A percentile compares a stretch with the other conserved stretches of the same genome.
These are phyloP conservation scores for Mycena chlorophos DNA, from an alignment of 768 basidiomycete species.

Conservation along the genomic window DNA sequence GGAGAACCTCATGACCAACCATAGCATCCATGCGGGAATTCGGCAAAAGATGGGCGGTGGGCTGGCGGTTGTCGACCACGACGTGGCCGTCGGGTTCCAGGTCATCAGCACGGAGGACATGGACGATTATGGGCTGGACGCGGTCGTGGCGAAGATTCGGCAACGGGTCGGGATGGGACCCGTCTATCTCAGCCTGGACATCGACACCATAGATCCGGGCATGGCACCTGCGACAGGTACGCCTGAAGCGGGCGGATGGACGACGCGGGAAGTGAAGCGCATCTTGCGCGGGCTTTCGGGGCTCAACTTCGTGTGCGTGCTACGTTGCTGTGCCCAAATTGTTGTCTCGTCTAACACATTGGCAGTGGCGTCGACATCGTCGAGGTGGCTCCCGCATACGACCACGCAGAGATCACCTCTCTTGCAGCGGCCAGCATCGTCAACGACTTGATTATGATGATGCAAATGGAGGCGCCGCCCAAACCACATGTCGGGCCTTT, in stretches of 20 bases:
- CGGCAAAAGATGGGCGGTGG: constrained; percentile 56
- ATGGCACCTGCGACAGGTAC: constrained; percentile 50
- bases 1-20: constrained; percentile 56
- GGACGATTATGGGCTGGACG: constrained; percentile 57
- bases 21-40: constrained; percentile 70
- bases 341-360: background rate
- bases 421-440: constrained; percentile 44
- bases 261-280: constrained; percentile 61
- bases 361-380: constrained; percentile 51
- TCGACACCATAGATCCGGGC: constrained; percentile 67
- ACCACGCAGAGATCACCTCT: constrained; percentile 46
- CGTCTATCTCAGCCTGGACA: constrained; percentile 64
- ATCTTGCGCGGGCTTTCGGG: constrained; percentile 62
- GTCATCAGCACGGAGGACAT: constrained; percentile 62
- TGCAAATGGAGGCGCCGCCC: constrained; percentile 30
- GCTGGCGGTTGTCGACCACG: constrained; percentile 49
- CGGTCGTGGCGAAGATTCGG: constrained; percentile 58
- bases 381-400: constrained; percentile 52
- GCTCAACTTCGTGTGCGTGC: constrained; percentile 57
- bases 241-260: constrained; percentile 57
- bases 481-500: constrained; percentile 15
- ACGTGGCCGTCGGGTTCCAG: constrained; percentile 58
- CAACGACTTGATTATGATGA: constrained; percentile 45
- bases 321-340: background rate
- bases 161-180: constrained; percentile 57